These are phyloP conservation scores for Candida jianshihensis DNA, from an alignment of 805 yeast genomes.

Conservation along the genomic window DNA sequence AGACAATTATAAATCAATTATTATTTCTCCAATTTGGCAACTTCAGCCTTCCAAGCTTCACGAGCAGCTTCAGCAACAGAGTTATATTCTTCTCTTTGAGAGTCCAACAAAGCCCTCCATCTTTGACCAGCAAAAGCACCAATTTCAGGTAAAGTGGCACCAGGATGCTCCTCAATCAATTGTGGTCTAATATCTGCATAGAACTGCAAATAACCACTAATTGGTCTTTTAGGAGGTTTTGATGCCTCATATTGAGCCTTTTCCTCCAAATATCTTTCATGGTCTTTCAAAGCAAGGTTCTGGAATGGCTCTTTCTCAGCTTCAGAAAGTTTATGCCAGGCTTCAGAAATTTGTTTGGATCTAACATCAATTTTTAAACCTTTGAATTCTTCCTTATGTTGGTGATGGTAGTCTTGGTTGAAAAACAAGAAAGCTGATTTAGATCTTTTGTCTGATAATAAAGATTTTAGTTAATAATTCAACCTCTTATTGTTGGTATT, in stretches of 20 bases:
- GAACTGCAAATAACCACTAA: constrained; percentile 12
- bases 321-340: constrained; percentile 11
- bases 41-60: constrained; percentile 25
- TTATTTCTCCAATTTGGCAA: constrained; percentile 28
- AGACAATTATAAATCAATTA: no score
- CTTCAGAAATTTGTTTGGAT: constrained; percentile 2
- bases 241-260: constrained; percentile 7
- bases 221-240: constrained; percentile 21
- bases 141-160: constrained; percentile 21
- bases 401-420: constrained; percentile 8
- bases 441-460: constrained; percentile 3
- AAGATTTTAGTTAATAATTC: no score
- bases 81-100: constrained; percentile 51
- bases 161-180: constrained; percentile 12
- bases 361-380: constrained; percentile 9
- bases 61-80: constrained; percentile 17
- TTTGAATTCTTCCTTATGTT: constrained; percentile 9
- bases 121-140: constrained; percentile 74
- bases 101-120: constrained; percentile 78
- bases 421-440: constrained; percentile 8
- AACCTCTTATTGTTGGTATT: no score
- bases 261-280: constrained; percentile 10
- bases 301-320: constrained; percentile 9
- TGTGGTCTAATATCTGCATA: constrained; percentile 7
- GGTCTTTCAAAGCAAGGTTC: constrained; percentile 9